Conservation (phyloP, 495 filamentous ascomycete species). For the Hyaloscypha variabilis region DNA sequence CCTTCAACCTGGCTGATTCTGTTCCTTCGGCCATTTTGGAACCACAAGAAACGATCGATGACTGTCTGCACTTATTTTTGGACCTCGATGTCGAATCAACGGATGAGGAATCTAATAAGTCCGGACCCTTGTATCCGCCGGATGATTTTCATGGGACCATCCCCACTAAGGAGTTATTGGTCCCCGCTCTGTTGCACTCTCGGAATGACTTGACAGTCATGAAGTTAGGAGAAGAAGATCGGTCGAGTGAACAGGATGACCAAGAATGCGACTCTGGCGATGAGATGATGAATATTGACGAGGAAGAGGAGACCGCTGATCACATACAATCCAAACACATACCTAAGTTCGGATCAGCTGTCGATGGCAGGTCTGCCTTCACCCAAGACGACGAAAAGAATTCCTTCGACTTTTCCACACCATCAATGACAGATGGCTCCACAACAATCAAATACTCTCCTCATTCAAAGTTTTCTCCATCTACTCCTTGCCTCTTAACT, state of each 20-base stretch:
- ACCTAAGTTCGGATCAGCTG: background rate
- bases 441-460: background rate
- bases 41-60: background rate
- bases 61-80: background rate
- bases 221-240: background rate
- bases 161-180: background rate
- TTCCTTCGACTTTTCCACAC: background rate
- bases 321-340: background rate
- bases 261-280: background rate
- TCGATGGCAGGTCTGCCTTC: background rate
- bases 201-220: background rate
- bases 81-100: background rate
- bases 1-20: background rate
- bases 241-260: background rate
- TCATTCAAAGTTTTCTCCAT: background rate
- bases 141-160: background rate
- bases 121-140: background rate
- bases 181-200: background rate
- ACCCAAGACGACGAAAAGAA: background rate
- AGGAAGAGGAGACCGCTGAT: background rate
- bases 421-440: background rate
- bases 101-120: background rate
- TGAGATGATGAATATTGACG: background rate
- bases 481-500: background rate
- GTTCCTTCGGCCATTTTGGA: background rate